These are phyloP conservation scores for Avena atlantica DNA, from an alignment of 176 grass and related monocot species.

Conservation along the genomic window DNA sequence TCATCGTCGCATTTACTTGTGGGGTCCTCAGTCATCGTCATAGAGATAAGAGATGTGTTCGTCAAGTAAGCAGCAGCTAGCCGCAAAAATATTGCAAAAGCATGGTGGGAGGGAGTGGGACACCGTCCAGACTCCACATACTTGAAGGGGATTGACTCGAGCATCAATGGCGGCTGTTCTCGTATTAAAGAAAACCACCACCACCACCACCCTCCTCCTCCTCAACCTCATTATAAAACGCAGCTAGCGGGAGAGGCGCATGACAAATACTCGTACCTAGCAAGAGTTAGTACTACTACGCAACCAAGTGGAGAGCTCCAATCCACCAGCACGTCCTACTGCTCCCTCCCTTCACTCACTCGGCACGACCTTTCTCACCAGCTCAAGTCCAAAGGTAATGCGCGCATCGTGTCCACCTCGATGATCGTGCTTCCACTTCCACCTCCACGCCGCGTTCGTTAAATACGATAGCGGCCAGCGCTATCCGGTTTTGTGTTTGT, in stretches of 20 bases:
- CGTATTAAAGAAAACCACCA: conserved; percentile 65
- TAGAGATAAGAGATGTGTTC: too few relatives aligned
- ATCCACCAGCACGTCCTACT: conserved; percentile 40
- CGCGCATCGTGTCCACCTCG: not conserved
- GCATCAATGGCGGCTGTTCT: conserved; percentile 55
- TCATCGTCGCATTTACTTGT: too few relatives aligned
- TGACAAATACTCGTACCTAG: conserved; percentile 57
- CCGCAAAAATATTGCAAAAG: too few relatives aligned
- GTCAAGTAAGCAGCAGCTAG: too few relatives aligned
- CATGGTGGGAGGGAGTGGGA: not conserved
- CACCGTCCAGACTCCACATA: not conserved
- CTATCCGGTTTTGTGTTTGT: not conserved
- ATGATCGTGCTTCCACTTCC: not conserved
- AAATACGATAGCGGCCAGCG: not conserved
- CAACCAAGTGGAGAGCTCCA: conserved; percentile 61
- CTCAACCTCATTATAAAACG: conserved; percentile 70
- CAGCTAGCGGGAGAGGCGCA: conserved; percentile 42
- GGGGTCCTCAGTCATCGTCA: too few relatives aligned
- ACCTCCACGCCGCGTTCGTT: not conserved
- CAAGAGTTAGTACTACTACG: conserved; percentile 31
- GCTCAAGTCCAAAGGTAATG: conserved; percentile 44
- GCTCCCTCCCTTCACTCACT: not conserved
- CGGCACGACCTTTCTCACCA: not conserved
- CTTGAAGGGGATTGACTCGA: conserved; percentile 47
- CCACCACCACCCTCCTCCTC: conserved; percentile 33